Percentiles rank a stretch among this genome's conserved stretches.
phyloP scores from a whole-genome alignment of 225 moss, liverwort and hornwort species.

The Takakia lepidozioides region DNA sequence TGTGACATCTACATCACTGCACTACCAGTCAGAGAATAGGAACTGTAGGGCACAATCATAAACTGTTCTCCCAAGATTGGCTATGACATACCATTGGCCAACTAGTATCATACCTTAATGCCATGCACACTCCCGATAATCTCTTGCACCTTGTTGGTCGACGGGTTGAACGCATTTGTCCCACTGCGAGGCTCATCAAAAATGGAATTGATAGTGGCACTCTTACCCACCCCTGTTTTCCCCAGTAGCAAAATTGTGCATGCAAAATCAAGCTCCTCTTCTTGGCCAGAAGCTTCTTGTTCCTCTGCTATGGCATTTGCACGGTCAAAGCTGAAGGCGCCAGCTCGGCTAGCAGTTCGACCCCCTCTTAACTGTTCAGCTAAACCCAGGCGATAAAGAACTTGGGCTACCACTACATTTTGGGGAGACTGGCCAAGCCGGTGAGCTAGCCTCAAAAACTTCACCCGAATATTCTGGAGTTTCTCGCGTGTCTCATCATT shows the following conservation, averaged over 20 bases:
- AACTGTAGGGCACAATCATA: no score
- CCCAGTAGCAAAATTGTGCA: constrained; percentile 89
- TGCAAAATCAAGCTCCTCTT: constrained; percentile 77
- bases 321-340: constrained; percentile 73
- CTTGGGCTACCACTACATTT: constrained; percentile 87
- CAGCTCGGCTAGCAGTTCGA: constrained; percentile 28
- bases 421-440: constrained; percentile 83
- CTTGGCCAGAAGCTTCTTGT: constrained; percentile 68
- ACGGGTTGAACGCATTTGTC: constrained; percentile 74
- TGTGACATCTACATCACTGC: no score
- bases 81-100: no score
- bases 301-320: constrained; percentile 77
- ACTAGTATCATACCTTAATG: constrained; percentile 71
- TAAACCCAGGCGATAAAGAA: constrained; percentile 79
- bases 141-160: constrained; percentile 80
- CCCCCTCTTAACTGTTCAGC: constrained; percentile 92
- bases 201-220: constrained; percentile 92
- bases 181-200: constrained; percentile 76
- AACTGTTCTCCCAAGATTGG: no score
- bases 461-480: constrained; percentile 81
- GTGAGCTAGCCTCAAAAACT: constrained; percentile 78
- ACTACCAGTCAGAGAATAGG: no score
- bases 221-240: constrained; percentile 95
- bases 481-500: constrained; percentile 86
- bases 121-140: constrained; percentile 83